A percentile compares a stretch with the other conserved stretches of the same genome.
Evolutionary conservation across 208 protist genomes (phyloP).

Genomic region (Crithidia bombi): DNA sequence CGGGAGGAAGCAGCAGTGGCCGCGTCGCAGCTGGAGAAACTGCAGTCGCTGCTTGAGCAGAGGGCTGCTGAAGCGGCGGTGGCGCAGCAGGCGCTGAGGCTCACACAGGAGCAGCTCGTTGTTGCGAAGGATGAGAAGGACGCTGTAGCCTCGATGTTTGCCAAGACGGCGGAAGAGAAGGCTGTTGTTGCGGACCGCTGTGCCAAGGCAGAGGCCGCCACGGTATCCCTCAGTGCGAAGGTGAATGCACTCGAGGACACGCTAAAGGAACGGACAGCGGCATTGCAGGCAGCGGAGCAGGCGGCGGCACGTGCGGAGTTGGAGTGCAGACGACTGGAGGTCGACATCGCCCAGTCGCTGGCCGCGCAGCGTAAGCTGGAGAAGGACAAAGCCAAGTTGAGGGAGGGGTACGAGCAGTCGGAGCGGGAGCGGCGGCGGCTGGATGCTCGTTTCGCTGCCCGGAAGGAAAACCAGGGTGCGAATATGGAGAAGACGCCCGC

Average conservation of each 20-base stretch:
- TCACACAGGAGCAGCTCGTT: constrained; percentile 9
- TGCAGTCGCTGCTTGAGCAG: constrained; percentile 12
- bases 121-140: constrained; percentile 1
- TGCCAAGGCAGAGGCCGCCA: constrained; percentile 4
- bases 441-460: constrained; percentile 16
- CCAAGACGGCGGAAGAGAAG: constrained; percentile 7
- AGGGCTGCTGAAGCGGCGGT: too few species aligned
- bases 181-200: constrained; percentile 6
- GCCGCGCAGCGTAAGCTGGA: constrained; percentile 18
- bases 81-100: neutral
- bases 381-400: constrained; percentile 40
- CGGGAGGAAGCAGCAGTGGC: neutral
- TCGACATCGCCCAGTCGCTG: neutral
- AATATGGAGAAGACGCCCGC: neutral
- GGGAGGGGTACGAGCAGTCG: constrained; percentile 27
- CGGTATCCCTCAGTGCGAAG: constrained; percentile 1
- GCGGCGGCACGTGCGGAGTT: too few species aligned
- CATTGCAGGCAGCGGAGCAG: neutral
- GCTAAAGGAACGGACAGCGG: neutral
- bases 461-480: constrained; percentile 8
- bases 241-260: constrained; percentile 10
- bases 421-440: constrained; percentile 28
- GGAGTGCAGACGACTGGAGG: neutral
- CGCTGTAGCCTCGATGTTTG: neutral
- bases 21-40: constrained; percentile 2